These are phyloP conservation scores for Debaryomycetaceae sp. DNA, from an alignment of 1,139 yeast species.

Conservation along the genomic window DNA sequence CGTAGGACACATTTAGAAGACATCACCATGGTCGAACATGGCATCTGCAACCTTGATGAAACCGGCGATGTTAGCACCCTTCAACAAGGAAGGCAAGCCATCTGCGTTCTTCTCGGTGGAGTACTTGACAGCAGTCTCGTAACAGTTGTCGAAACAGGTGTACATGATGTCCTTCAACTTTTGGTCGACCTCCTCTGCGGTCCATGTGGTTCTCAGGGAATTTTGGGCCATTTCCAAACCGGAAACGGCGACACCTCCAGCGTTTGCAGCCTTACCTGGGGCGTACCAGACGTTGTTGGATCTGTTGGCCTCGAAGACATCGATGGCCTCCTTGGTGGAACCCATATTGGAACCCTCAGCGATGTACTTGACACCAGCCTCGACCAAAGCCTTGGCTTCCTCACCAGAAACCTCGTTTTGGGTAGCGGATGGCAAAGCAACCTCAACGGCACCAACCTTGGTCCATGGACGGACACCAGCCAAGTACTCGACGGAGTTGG, in stretches of 20 bases:
- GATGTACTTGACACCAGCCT: conserved; percentile 86
- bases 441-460: conserved; percentile 85
- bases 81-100: conserved; percentile 82
- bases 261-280: conserved; percentile 98
- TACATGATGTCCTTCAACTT: conserved; percentile 90
- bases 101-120: conserved; percentile 61
- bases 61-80: conserved; percentile 99
- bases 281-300: conserved; percentile 88
- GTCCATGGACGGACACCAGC: conserved; percentile 97
- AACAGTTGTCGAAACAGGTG: conserved; percentile 89
- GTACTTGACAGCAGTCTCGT: conserved; percentile 80
- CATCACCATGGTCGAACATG: conserved; percentile 97
- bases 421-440: conserved; percentile 97
- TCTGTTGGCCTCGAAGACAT: conserved; percentile 88
- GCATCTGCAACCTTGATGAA: conserved; percentile 98
- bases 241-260: conserved; percentile 99
- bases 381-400: conserved; percentile 92
- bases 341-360: conserved; percentile 99
- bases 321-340: conserved; percentile 95
- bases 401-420: conserved; percentile 97
- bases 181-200: conserved; percentile 81
- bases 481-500: conserved; percentile 63
- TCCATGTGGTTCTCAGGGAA: conserved; percentile 90
- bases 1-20: conserved; percentile 31
- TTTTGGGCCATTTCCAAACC: conserved; percentile 99